Evolutionary conservation across 139 green algal genomes (phyloP), one percentile per base, ranked within the genome.

Genomic region (Gonium pectorale): DNA sequence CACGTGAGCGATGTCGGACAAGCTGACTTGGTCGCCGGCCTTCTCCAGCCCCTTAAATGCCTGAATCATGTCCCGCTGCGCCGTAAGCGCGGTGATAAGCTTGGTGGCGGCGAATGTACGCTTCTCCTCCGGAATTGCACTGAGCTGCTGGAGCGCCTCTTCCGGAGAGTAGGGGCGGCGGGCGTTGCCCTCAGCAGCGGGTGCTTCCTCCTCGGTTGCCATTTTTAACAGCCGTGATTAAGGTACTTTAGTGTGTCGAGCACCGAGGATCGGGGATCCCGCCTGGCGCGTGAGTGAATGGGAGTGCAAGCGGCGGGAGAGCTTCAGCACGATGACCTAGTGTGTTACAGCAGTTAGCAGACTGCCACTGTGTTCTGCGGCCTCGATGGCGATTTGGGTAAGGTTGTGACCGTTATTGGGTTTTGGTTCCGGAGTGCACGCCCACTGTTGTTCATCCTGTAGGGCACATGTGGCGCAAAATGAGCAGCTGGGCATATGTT

Each of bases 111-210:
- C 64, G n/a, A 66, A 79, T 64, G 70, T 79, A 8, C 70, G n/a
- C n/a, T 46, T 49, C 24, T 64, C 70, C 24, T 79, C 46, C 7
- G 46, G 46, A 33, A 79, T 44, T 17, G 64, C 70, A 9, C 13
- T 17, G 4, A 79, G 33, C 33, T 79, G 46, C n/a, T 79, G 64
- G n/a, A 79, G 33, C 31, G 56, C 31, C 26, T 64, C 46, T 24
- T 79, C 70, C 2, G 70, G 70, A 21, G 70, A 79, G 70, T 66
- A 79, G 3, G 37, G 74, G 8, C 8, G 60, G 13, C 8, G 60
- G 29, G 8, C 24, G 60, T 8, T 13, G 21, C 35, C 37, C 56
- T 40, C 41, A 27, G 40, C 9, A 41, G 35, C 26, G 54, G 52
- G 26, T 8, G 67, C 52, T 17, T 54, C 74, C 29, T 67, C 72